A percentile compares a stretch with the other conserved stretches of the same genome.
These are phyloP conservation scores for Phlegmacium glaucopus DNA, from an alignment of 768 basidiomycete genomes.

Conservation along the genomic window DNA sequence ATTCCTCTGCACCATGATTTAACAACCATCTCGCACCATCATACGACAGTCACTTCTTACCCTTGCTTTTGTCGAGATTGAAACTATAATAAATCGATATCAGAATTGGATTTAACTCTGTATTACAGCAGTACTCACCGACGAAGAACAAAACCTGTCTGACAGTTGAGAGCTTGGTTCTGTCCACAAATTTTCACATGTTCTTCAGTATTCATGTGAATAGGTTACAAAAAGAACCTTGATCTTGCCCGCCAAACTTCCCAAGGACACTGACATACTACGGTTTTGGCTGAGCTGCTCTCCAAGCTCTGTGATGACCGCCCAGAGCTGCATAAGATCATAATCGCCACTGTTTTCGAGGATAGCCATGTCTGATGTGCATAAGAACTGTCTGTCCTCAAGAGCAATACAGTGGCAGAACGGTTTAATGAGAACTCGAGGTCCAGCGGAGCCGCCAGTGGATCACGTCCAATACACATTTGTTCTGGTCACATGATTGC, in stretches of 20 bases:
- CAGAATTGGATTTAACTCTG: neutral
- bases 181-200: conserved; percentile 24
- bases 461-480: too few relatives aligned
- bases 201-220: neutral
- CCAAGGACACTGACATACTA: conserved; percentile 64
- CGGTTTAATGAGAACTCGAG: too few relatives aligned
- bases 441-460: too few relatives aligned
- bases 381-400: conserved; percentile 1
- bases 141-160: conserved; percentile 89
- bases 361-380: conserved; percentile 19
- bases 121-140: conserved; percentile 41
- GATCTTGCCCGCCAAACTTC: conserved; percentile 68
- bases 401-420: neutral
- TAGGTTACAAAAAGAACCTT: conserved; percentile 57
- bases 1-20: conserved; percentile 60
- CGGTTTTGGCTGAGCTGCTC: conserved; percentile 83
- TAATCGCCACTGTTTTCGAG: conserved; percentile 48
- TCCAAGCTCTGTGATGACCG: conserved; percentile 72
- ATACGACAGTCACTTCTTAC: conserved; percentile 32
- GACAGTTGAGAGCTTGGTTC: conserved; percentile 86
- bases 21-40: neutral
- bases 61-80: conserved; percentile 86
- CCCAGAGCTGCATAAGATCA: conserved; percentile 61
- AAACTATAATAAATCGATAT: conserved; percentile 44
- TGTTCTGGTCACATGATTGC: too few relatives aligned